phyloP scores from a whole-genome alignment of 169 alveolate genomes.

The Cryptosporidium muris region DNA sequence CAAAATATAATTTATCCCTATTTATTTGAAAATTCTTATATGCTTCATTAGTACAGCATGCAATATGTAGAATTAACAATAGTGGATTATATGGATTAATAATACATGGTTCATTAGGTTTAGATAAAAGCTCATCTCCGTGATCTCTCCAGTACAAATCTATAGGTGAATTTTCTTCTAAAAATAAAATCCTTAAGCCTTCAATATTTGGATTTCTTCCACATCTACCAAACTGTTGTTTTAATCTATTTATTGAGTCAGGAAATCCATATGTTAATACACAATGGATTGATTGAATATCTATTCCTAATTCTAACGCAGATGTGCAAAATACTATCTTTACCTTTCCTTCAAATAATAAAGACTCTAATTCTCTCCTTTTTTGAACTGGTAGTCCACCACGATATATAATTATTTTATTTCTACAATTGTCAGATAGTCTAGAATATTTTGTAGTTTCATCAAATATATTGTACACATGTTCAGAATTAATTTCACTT shows the following conservation, averaged over 20 bases:
- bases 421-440: not conserved
- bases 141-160: conserved; percentile 50
- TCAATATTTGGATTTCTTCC: conserved; percentile 70
- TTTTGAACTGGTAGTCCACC: conserved; percentile 65
- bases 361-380: conserved; percentile 68
- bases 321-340: conserved; percentile 71
- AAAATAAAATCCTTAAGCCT: conserved; percentile 27
- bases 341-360: conserved; percentile 55
- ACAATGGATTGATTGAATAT: conserved; percentile 70
- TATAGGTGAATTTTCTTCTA: conserved; percentile 45
- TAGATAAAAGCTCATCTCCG: conserved; percentile 15
- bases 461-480: conserved; percentile 10
- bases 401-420: conserved; percentile 56
- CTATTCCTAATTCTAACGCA: conserved; percentile 78
- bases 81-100: conserved; percentile 45
- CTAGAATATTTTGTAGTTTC: no score
- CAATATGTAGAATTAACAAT: conserved; percentile 48
- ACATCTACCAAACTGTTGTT: conserved; percentile 76
- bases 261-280: conserved; percentile 75
- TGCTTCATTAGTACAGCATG: conserved; percentile 49
- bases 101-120: conserved; percentile 35
- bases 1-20: conserved; percentile 2
- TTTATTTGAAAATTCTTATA: conserved; percentile 14
- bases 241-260: conserved; percentile 72
- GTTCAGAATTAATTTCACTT: not conserved